Conservation (phyloP, 345 rosid species). For the Cardamine chenopodiifolia region DNA sequence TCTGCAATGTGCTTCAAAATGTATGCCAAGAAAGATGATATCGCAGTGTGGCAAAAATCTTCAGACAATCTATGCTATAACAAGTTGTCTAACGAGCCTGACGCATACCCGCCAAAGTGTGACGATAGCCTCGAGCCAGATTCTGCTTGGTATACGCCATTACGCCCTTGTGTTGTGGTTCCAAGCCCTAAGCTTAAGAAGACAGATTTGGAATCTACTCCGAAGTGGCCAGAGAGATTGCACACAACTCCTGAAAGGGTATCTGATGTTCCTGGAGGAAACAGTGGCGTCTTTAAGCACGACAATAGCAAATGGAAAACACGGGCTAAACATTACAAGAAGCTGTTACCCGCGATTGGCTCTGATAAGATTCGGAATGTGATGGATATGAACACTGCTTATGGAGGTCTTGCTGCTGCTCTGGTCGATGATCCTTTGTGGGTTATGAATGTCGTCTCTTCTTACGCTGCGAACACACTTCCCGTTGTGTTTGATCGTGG, state of each 20-base stretch:
- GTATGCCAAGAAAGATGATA: conserved; percentile 83
- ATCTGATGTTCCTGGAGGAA: conserved; percentile 70
- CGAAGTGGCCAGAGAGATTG: conserved; percentile 90
- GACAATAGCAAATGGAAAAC: conserved; percentile 86
- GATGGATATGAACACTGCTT: conserved; percentile 98
- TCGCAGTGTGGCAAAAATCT: conserved; percentile 94
- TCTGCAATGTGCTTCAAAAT: conserved; percentile 91
- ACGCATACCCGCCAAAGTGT: conserved; percentile 83
- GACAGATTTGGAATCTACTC: conserved; percentile 60
- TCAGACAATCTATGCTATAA: conserved; percentile 68
- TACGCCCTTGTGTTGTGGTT: conserved; percentile 86
- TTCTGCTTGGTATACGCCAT: conserved; percentile 95
- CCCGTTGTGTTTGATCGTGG: conserved; percentile 91
- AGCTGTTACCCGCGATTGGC: conserved; percentile 77
- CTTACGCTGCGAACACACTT: conserved; percentile 78
- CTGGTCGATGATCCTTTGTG: conserved; percentile 75
- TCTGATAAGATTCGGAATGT: conserved; percentile 83
- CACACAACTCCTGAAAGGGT: conserved; percentile 74
- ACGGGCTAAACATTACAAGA: conserved; percentile 85
- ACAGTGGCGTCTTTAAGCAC: conserved; percentile 63
- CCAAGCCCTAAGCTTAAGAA: conserved; percentile 68
- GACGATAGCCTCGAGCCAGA: conserved; percentile 98
- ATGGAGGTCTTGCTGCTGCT: conserved; percentile 91
- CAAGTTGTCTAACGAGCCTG: conserved; percentile 63
- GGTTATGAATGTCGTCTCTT: conserved; percentile 96